These are phyloP conservation scores for Acrocalymma vagum DNA, from an alignment of 2,329 filamentous ascomycete species.

Conservation along the genomic window DNA sequence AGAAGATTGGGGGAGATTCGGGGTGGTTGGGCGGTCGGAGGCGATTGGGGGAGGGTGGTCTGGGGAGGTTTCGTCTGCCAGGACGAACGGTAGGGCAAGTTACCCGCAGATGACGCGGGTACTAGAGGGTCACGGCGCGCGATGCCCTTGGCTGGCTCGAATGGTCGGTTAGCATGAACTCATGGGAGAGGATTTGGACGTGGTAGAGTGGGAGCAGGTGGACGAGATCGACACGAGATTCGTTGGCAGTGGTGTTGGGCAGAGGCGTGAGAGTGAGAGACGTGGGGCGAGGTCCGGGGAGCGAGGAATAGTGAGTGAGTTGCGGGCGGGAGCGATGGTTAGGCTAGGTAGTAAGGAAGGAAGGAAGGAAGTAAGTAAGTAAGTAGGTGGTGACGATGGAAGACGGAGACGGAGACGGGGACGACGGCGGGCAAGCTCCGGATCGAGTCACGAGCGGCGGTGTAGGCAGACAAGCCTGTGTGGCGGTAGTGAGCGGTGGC, in stretches of 20 bases:
- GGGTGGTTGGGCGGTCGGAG: constrained; percentile 72
- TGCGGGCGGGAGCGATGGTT: constrained; percentile 23
- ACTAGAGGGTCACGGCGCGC: constrained; percentile 27
- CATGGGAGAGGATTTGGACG: constrained; percentile 20
- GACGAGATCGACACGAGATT: not conserved
- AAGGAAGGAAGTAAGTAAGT: no score
- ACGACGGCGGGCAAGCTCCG: no score
- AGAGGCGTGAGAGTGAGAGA: constrained; percentile 7
- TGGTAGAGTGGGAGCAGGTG: constrained; percentile 11
- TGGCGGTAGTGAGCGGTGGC: no score
- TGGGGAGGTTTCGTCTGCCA: constrained; percentile 74
- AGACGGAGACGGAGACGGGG: not conserved
- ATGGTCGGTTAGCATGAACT: constrained; percentile 18
- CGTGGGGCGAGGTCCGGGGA: constrained; percentile 18
- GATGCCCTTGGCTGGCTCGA: constrained; percentile 25
- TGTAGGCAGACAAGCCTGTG: no score
- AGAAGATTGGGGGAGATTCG: constrained; percentile 61
- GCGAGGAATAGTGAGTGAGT: constrained; percentile 30
- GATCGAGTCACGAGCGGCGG: no score
- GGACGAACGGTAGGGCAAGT: constrained; percentile 62
- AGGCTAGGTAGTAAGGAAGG: no score
- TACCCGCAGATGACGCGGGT: constrained; percentile 43
- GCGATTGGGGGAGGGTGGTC: constrained; percentile 67
- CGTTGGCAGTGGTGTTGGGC: constrained; percentile 3
- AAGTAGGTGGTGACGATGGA: no score